Percentiles rank a stretch among this genome's conserved stretches.
Evolutionary conservation across 2,329 filamentous ascomycete genomes (phyloP).

Genomic region (Pochonia chlamydosporia): DNA sequence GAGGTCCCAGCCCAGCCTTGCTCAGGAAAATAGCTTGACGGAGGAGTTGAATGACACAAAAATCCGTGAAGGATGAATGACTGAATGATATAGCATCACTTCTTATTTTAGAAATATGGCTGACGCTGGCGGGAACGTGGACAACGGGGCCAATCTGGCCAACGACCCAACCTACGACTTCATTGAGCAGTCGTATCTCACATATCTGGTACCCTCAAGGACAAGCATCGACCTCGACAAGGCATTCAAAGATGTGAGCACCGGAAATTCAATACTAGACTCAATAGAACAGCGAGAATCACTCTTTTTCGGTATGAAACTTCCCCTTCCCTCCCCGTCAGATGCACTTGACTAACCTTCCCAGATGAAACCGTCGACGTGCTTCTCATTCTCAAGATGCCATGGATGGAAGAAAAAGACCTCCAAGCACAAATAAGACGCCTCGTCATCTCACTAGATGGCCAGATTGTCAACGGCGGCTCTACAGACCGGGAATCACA

Average conservation of each 20-base stretch:
- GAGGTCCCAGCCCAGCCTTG: neutral
- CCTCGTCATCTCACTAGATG: constrained; percentile 62
- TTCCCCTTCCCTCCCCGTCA: neutral
- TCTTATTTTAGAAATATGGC: constrained; percentile 12
- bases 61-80: constrained; percentile 12
- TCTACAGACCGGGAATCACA: constrained; percentile 41
- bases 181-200: constrained; percentile 52
- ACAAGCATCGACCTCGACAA: constrained; percentile 51
- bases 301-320: constrained; percentile 63
- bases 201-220: constrained; percentile 53
- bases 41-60: neutral
- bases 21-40: neutral
- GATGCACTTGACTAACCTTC: constrained; percentile 20
- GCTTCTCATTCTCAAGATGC: constrained; percentile 62
- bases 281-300: constrained; percentile 56
- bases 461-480: constrained; percentile 55
- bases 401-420: constrained; percentile 49
- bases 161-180: constrained; percentile 31
- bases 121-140: constrained; percentile 15
- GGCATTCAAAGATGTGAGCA: constrained; percentile 37
- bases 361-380: constrained; percentile 69
- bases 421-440: constrained; percentile 55
- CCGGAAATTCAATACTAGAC: constrained; percentile 43
- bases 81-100: neutral
- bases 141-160: constrained; percentile 13